phyloP scores from a whole-genome alignment of 2,329 filamentous ascomycete genomes.

The Aureobasidium leucospermi region DNA sequence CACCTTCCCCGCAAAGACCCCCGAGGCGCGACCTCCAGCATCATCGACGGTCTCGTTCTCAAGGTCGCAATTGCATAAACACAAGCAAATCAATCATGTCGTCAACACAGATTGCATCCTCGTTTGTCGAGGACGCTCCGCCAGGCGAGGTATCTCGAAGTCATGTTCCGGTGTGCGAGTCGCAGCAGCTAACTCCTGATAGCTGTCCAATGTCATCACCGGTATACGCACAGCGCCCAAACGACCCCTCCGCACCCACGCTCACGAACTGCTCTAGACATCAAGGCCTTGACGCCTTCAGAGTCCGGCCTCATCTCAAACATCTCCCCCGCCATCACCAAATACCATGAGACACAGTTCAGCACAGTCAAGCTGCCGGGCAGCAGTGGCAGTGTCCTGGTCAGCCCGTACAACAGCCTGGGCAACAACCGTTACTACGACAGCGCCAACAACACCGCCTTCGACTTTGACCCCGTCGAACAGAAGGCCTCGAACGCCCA shows the following conservation, averaged over 20 bases:
- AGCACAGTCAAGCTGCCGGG: constrained; percentile 82
- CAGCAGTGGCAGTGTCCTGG: constrained; percentile 61
- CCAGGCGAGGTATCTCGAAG: constrained; percentile 73
- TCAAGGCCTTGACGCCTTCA: constrained; percentile 74
- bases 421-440: constrained; percentile 84
- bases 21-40: constrained; percentile 3
- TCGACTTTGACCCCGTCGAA: constrained; percentile 76
- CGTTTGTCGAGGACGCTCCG: constrained; percentile 89
- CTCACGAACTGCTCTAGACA: constrained; percentile 51
- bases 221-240: constrained; percentile 47
- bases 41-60: not conserved
- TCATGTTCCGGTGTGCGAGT: constrained; percentile 16
- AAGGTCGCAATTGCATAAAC: not conserved
- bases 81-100: constrained; percentile 1
- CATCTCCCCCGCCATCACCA: constrained; percentile 76
- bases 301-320: constrained; percentile 61
- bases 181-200: constrained; percentile 20
- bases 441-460: constrained; percentile 78
- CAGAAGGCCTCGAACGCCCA: constrained; percentile 81
- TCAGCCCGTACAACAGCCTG: constrained; percentile 80
- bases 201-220: constrained; percentile 84
- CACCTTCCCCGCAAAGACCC: constrained; percentile 4
- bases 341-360: constrained; percentile 96
- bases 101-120: constrained; percentile 43
- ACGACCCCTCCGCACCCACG: not conserved